phyloP scores from a whole-genome alignment of 768 basidiomycete species.

The Fibroporia radiculosa region DNA sequence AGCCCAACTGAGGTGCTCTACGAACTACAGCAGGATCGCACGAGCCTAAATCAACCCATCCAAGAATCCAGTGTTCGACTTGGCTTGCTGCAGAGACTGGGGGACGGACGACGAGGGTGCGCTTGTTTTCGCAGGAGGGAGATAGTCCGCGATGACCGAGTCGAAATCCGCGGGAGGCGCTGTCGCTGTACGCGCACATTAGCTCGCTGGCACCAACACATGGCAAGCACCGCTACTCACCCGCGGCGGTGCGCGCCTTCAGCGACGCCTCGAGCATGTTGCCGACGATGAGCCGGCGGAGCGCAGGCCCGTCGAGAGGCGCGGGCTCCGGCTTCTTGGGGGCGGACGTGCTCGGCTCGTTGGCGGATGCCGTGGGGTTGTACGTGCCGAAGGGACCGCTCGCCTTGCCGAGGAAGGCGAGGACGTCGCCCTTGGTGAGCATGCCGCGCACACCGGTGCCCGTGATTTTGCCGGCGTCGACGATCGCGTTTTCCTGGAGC shows the following conservation, averaged over 20 bases:
- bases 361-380: slow-evolving; percentile 39
- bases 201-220: not conserved
- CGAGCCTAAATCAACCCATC: slow-evolving; percentile 15
- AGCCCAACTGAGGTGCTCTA: too few relatives aligned
- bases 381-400: slow-evolving; percentile 70
- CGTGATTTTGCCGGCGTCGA: slow-evolving; percentile 58
- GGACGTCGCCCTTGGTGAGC: slow-evolving; percentile 94
- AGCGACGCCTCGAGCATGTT: slow-evolving; percentile 49
- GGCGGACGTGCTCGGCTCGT: slow-evolving; percentile 36
- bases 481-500: slow-evolving; percentile 53
- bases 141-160: slow-evolving; percentile 68
- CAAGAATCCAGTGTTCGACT: slow-evolving; percentile 12
- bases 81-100: slow-evolving; percentile 13
- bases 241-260: slow-evolving; percentile 36
- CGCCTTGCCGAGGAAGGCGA: slow-evolving; percentile 80
- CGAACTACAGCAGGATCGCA: too few relatives aligned
- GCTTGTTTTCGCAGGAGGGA: slow-evolving; percentile 30
- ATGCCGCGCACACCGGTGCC: slow-evolving; percentile 90
- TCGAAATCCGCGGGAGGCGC: slow-evolving; percentile 53
- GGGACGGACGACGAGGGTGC: slow-evolving; percentile 10
- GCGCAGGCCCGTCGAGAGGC: slow-evolving; percentile 55
- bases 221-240: slow-evolving; percentile 23
- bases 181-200: slow-evolving; percentile 14
- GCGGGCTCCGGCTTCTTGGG: slow-evolving; percentile 17
- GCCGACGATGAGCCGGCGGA: slow-evolving; percentile 60